Percentiles rank a stretch among this genome's conserved stretches.
Evolutionary conservation across 192 early-diverging fungal genomes (phyloP).

Genomic region (Gonapodya prolifera): DNA sequence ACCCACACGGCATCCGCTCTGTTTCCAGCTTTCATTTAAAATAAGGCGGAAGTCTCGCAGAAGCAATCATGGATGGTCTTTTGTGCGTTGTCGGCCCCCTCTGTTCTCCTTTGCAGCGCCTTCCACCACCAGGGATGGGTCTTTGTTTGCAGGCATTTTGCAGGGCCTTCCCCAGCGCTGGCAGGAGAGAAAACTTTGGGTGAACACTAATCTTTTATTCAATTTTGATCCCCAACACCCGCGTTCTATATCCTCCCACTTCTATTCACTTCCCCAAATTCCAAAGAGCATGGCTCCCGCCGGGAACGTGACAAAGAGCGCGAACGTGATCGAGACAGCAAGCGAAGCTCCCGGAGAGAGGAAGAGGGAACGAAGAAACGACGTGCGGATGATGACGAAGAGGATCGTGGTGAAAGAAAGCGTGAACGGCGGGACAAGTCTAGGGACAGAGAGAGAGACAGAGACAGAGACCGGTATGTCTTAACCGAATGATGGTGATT

Average conservation of each 20-base stretch:
- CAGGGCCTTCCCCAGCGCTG: background rate
- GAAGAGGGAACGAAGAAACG: constrained; percentile 27
- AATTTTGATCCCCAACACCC: too few relatives aligned
- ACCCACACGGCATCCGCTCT: background rate
- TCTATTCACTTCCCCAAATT: background rate
- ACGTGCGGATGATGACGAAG: constrained; percentile 18
- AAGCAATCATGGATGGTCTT: background rate
- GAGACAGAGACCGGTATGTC: constrained; percentile 23
- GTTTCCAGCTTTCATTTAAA: background rate
- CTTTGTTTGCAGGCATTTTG: background rate
- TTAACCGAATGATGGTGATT: too few relatives aligned
- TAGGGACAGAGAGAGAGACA: constrained; percentile 21
- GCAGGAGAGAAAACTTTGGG: background rate
- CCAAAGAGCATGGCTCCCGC: background rate
- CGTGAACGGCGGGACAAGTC: constrained; percentile 19
- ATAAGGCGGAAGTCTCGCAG: background rate
- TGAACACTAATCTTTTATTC: background rate
- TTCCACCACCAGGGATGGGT: background rate
- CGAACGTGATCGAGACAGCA: background rate
- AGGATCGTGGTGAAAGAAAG: constrained; percentile 22
- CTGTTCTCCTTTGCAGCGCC: background rate
- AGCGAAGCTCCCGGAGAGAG: constrained; percentile 9
- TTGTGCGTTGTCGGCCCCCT: background rate
- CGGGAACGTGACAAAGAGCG: background rate
- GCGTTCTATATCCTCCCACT: background rate